Conservation (phyloP, 202 grass and related monocot genomes). For the Setaria viridis region DNA sequence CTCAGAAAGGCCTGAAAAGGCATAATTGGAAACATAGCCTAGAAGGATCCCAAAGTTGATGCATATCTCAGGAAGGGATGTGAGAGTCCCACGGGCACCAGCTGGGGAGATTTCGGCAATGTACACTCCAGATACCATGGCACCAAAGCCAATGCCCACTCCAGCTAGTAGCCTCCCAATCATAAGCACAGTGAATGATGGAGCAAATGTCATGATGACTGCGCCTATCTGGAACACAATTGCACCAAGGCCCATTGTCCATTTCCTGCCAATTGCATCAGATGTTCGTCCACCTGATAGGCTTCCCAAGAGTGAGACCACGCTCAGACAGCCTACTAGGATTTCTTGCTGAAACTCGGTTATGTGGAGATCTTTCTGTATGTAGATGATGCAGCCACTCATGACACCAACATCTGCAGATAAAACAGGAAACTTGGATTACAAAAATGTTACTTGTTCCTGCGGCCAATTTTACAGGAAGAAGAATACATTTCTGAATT, state of each 20-base stretch:
- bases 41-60: conserved; percentile 94
- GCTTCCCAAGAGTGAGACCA: conserved; percentile 90
- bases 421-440: conserved; percentile 25
- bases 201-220: conserved; percentile 87
- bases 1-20: conserved; percentile 78
- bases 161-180: conserved; percentile 82
- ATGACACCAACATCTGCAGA: conserved; percentile 95
- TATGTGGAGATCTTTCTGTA: conserved; percentile 92
- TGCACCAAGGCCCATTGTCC: conserved; percentile 89
- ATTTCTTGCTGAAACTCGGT: conserved; percentile 90
- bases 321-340: conserved; percentile 82
- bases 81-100: conserved; percentile 76
- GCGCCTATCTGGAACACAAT: conserved; percentile 79
- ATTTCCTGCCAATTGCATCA: conserved; percentile 87
- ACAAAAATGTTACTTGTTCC: neutral
- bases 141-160: conserved; percentile 87
- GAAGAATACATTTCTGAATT: conserved; percentile 10
- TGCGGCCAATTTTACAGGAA: neutral
- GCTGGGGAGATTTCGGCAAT: conserved; percentile 95
- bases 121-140: conserved; percentile 91
- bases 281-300: conserved; percentile 87
- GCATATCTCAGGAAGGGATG: conserved; percentile 91
- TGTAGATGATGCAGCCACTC: conserved; percentile 88
- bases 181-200: conserved; percentile 84
- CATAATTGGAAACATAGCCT: conserved; percentile 93